Conservation (phyloP, 2,329 filamentous ascomycete species). For the Xylaria hypoxylon region DNA sequence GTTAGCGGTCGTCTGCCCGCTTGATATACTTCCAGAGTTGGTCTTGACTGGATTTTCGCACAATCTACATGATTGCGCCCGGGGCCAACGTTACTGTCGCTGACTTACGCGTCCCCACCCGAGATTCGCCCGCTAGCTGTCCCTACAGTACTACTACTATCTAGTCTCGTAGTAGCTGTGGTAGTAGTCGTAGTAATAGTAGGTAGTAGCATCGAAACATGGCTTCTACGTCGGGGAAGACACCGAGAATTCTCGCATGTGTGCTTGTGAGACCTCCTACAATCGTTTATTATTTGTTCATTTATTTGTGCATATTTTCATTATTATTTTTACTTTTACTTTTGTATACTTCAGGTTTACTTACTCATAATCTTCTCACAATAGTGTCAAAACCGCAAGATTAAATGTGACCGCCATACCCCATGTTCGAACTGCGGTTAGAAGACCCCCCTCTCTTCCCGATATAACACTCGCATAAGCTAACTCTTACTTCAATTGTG, state of each 20-base stretch:
- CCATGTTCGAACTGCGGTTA: constrained; percentile 67
- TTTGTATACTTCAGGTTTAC: background rate
- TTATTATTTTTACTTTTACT: too few species aligned
- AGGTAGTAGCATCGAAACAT: constrained; percentile 29
- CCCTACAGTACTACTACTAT: too few species aligned
- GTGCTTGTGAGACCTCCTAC: constrained; percentile 39
- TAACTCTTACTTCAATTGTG: constrained; percentile 19
- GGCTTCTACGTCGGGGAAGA: constrained; percentile 46
- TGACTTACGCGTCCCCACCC: background rate
- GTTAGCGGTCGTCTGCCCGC: background rate
- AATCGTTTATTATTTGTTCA: background rate
- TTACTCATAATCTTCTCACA: constrained; percentile 6
- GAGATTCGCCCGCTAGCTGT: too few species aligned
- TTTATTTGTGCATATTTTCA: too few species aligned
- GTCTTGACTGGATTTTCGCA: background rate
- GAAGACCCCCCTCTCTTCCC: constrained; percentile 9
- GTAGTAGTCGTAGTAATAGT: too few species aligned
- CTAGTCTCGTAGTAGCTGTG: too few species aligned
- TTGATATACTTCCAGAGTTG: background rate
- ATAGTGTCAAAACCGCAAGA: constrained; percentile 69
- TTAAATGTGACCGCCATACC: constrained; percentile 70
- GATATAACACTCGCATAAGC: background rate
- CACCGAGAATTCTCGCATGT: constrained; percentile 49
- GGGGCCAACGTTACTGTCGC: constrained; percentile 20
- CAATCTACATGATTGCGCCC: constrained; percentile 17